Conservation (phyloP, 805 yeast genomes). For the Sungouiella thailandica region DNA sequence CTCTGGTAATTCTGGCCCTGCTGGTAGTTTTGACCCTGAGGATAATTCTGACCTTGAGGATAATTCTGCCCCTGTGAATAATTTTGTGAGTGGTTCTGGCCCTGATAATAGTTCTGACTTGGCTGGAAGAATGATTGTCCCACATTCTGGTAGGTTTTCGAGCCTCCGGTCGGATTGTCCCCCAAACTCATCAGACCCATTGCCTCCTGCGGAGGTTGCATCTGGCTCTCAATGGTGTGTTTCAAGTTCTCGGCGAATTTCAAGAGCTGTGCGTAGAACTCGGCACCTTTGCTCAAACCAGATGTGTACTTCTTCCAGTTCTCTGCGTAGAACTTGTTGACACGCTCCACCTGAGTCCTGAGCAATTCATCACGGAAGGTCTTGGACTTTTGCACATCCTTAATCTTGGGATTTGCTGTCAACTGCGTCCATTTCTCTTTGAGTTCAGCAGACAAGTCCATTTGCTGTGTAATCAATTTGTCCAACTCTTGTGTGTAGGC, state of each 20-base stretch:
- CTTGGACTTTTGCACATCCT: conserved; percentile 41
- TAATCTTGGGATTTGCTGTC: conserved; percentile 22
- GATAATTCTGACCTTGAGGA: background rate
- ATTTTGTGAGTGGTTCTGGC: background rate
- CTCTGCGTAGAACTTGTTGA: conserved; percentile 44
- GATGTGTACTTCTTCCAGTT: conserved; percentile 53
- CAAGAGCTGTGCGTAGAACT: conserved; percentile 54
- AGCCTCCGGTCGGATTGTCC: conserved; percentile 4
- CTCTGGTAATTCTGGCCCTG: background rate
- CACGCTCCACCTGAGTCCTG: conserved; percentile 27
- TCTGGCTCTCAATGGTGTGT: conserved; percentile 16
- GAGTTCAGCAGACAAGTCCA: conserved; percentile 35
- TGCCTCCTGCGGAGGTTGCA: conserved; percentile 4
- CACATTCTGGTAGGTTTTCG: conserved; percentile 1
- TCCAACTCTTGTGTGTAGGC: conserved; percentile 64
- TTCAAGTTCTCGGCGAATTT: conserved; percentile 26
- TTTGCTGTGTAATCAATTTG: conserved; percentile 63
- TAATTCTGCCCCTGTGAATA: background rate
- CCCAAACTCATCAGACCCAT: conserved; percentile 8
- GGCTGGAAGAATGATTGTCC: background rate
- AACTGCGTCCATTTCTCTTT: conserved; percentile 27
- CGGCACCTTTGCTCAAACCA: conserved; percentile 59
- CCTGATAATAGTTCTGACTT: background rate
- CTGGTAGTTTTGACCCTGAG: background rate
- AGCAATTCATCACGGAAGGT: conserved; percentile 32